Base-by-base conservation (phyloP, 495 filamentous ascomycete species). In the Hyaloscypha hepaticicola region DNA sequence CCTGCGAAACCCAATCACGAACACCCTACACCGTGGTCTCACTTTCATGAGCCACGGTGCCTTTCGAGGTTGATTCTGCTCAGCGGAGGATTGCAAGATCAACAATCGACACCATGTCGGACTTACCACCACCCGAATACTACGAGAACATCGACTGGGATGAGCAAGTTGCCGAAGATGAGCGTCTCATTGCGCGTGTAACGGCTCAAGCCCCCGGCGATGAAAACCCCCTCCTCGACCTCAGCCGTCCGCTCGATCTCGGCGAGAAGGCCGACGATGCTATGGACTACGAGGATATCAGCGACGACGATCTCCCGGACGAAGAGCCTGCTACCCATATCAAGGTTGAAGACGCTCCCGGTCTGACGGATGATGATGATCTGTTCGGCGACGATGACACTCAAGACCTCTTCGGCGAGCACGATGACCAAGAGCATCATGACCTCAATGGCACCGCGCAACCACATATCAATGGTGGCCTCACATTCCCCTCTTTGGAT, bases 261-360 rank as follows among this genome's bases (percentile, higher is more conserved):
- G 67, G 66, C 25, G 89, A 92, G 66, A 94, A 93, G 72, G 90
- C 88, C 9, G 89, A 89, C 41, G 88, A 93, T 77, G 90, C 90
- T 19, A 73, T 89, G 21, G 95, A 99, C 76, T 99, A 87, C 69
- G 93, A 91, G 72, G 93, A 96, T 74, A 89, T 96, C 73, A 80
- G 78, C 8, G 87, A 89, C 61, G 82, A 82, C 62, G 88, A 88
- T 45, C 72, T 84, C 9, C 79, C 78, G 68, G 79, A 72, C 55
- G 75, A 76, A 50, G 71, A 72, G 34, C 76, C 72, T 21, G 74
- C 70, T 31, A 64, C 70, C 0, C 82, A 85, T 65, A 73, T 80
- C 68, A 79, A 82, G 50, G 75, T 72, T 41, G 83, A 83, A 58
- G 80, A 83, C 58, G 82, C 84, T 66, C 41, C 79, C 68, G 79